phyloP scores from a whole-genome alignment of 176 grass and related monocot genomes.

The Cenchrus americanus region DNA sequence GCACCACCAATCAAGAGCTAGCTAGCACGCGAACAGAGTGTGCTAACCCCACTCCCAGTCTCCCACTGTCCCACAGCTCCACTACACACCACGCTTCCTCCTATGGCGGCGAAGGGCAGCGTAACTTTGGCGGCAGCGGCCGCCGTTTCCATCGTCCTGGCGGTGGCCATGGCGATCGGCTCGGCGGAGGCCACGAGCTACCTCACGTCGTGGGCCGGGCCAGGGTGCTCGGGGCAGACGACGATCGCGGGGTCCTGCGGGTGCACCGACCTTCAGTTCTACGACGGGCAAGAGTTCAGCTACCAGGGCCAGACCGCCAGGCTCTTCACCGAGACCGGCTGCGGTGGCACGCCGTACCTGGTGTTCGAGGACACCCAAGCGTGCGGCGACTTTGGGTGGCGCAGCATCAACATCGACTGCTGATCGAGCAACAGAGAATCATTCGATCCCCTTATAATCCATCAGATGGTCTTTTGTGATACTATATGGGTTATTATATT shows the following conservation, averaged over 20 bases:
- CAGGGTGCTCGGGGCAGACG: conserved; percentile 13
- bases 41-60: too few species aligned
- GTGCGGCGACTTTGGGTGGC: conserved; percentile 42
- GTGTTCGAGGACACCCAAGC: conserved; percentile 38
- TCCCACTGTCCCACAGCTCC: not conserved
- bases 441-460: not conserved
- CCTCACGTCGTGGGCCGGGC: conserved; percentile 23
- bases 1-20: not conserved
- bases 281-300: conserved; percentile 36
- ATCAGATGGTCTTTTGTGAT: not conserved
- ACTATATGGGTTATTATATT: too few species aligned
- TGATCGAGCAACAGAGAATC: not conserved
- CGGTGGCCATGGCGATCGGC: not conserved
- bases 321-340: conserved; percentile 27
- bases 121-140: not conserved
- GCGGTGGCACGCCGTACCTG: conserved; percentile 26
- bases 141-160: not conserved
- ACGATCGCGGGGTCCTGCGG: conserved; percentile 20
- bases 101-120: not conserved
- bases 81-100: not conserved
- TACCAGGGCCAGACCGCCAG: conserved; percentile 29
- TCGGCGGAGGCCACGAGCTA: conserved; percentile 10
- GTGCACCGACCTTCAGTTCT: conserved; percentile 16
- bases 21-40: not conserved
- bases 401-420: conserved; percentile 42